These are phyloP conservation scores for Fomes fomentarius DNA, from an alignment of 1,284 basidiomycete species.

Conservation along the genomic window DNA sequence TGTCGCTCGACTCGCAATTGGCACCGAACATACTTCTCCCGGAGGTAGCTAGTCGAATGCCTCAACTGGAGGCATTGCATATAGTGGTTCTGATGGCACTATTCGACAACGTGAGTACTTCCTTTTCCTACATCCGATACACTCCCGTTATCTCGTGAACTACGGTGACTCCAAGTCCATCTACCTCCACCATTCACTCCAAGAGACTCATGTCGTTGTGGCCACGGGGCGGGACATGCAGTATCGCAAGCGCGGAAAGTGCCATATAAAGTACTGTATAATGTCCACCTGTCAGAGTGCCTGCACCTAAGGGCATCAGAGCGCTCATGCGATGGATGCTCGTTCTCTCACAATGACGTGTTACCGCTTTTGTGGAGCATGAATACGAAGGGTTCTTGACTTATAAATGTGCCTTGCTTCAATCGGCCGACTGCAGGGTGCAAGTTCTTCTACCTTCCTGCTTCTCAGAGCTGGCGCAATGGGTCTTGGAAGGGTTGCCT, in stretches of 20 bases:
- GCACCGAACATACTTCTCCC: conserved; percentile 45
- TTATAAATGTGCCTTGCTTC: too few relatives aligned
- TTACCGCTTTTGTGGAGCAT: background rate
- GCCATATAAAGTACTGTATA: background rate
- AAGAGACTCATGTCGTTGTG: too few relatives aligned
- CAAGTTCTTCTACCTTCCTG: background rate
- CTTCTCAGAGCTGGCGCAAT: background rate
- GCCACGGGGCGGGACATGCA: too few relatives aligned
- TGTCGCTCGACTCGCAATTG: conserved; percentile 52
- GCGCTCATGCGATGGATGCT: background rate
- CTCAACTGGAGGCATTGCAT: conserved; percentile 57
- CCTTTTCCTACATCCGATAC: background rate
- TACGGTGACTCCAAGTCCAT: background rate
- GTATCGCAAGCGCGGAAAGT: background rate
- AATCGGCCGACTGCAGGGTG: background rate
- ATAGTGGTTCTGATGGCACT: conserved; percentile 52
- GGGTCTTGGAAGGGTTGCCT: background rate
- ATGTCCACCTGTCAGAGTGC: background rate
- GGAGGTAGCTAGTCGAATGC: conserved; percentile 49
- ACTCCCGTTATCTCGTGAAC: background rate
- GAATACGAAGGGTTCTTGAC: too few relatives aligned
- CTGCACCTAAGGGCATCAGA: background rate
- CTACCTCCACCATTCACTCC: too few relatives aligned
- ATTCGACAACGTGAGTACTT: conserved; percentile 43
- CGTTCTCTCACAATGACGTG: background rate